Conservation (phyloP, 2,329 filamentous ascomycete genomes). For the Dactylellina sp. region DNA sequence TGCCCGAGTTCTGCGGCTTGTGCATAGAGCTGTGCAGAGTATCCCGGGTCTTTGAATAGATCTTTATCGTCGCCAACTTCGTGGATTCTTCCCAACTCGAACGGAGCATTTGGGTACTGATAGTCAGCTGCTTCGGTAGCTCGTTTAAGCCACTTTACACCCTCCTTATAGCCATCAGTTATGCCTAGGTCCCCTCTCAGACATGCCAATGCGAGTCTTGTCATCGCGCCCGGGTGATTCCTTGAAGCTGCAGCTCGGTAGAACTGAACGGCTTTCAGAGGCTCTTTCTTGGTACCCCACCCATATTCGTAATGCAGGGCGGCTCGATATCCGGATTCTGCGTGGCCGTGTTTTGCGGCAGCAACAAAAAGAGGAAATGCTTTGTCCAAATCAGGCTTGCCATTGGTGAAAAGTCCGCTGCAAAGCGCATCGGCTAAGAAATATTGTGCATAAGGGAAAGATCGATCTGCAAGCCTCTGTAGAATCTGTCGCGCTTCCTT, state of each 20-base stretch:
- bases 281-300: constrained; percentile 92
- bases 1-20: constrained; percentile 93
- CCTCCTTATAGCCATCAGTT: constrained; percentile 86
- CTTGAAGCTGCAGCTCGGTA: constrained; percentile 90
- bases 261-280: constrained; percentile 91
- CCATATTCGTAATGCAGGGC: constrained; percentile 97
- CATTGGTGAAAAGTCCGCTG: constrained; percentile 94
- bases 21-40: constrained; percentile 93
- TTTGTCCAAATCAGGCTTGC: constrained; percentile 88
- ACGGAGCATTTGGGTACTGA: constrained; percentile 93
- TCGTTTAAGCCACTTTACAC: constrained; percentile 95
- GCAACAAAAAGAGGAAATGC: constrained; percentile 93
- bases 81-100: constrained; percentile 87
- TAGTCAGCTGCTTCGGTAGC: constrained; percentile 87
- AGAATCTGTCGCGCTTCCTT: constrained; percentile 90
- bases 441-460: constrained; percentile 97
- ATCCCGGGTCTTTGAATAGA: constrained; percentile 88
- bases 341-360: constrained; percentile 95
- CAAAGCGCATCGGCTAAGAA: constrained; percentile 95
- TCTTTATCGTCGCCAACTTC: constrained; percentile 95
- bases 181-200: constrained; percentile 87
- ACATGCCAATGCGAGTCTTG: constrained; percentile 89
- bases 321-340: constrained; percentile 92
- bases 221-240: constrained; percentile 94
- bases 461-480: constrained; percentile 83